phyloP scores from a whole-genome alignment of 768 basidiomycete genomes.

The Boletus subparvulus region DNA sequence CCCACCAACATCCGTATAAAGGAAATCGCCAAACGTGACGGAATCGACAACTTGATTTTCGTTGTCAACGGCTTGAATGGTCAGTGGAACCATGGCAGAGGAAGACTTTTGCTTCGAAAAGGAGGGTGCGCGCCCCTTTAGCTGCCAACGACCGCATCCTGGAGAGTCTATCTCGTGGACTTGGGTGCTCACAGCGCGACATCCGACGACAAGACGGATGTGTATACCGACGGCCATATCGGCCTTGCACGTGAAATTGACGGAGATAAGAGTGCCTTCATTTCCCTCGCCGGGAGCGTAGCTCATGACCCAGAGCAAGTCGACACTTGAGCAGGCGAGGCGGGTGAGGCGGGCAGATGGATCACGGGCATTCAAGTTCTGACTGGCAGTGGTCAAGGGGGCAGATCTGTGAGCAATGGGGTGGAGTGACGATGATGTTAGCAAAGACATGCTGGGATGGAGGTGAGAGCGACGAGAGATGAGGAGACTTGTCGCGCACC shows the following conservation, averaged over 20 bases:
- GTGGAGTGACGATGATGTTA: neutral
- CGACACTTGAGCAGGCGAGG: slow-evolving; percentile 46
- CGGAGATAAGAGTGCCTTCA: slow-evolving; percentile 59
- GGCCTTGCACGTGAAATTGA: slow-evolving; percentile 44
- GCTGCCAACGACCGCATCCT: slow-evolving; percentile 58
- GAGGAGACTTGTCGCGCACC: neutral
- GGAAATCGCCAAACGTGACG: slow-evolving; percentile 70
- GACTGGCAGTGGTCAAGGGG: slow-evolving; percentile 4
- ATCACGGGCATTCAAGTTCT: slow-evolving; percentile 13
- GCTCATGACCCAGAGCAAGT: slow-evolving; percentile 62
- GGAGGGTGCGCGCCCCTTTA: slow-evolving; percentile 60
- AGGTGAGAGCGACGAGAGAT: neutral
- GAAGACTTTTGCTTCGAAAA: slow-evolving; percentile 41
- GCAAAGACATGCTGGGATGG: slow-evolving; percentile 1
- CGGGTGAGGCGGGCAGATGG: slow-evolving; percentile 14
- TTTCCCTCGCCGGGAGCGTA: slow-evolving; percentile 67
- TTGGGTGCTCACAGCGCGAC: slow-evolving; percentile 63
- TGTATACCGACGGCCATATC: slow-evolving; percentile 39
- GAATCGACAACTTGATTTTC: slow-evolving; percentile 57
- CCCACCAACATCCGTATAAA: slow-evolving; percentile 54
- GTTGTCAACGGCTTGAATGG: slow-evolving; percentile 61
- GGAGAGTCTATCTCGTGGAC: slow-evolving; percentile 53
- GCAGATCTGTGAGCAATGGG: neutral
- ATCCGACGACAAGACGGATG: slow-evolving; percentile 73
- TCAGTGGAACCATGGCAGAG: slow-evolving; percentile 49